These are phyloP conservation scores for Effrenium voratum DNA, from an alignment of 73 alveolate genomes.

Conservation along the genomic window DNA sequence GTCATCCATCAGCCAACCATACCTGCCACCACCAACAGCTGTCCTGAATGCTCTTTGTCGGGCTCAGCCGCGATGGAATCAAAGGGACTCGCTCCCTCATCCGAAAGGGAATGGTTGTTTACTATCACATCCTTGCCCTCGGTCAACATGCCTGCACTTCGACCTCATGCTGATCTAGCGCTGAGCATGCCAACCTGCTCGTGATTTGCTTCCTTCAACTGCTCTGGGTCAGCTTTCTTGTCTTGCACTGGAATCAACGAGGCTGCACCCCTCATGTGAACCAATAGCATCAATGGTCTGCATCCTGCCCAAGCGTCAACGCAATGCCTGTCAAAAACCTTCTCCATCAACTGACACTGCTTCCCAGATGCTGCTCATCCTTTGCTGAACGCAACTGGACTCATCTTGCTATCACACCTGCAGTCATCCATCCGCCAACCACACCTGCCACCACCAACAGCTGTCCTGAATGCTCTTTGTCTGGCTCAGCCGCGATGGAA, in stretches of 20 bases:
- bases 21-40: not conserved
- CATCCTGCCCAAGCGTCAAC: no score
- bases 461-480: no score
- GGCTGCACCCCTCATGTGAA: conserved; percentile 50
- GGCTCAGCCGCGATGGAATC: not conserved
- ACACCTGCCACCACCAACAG: no score
- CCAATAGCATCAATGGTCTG: conserved; percentile 26
- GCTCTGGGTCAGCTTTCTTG: not conserved
- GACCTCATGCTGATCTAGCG: not conserved
- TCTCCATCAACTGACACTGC: not conserved
- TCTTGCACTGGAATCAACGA: conserved; percentile 13
- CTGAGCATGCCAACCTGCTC: not conserved
- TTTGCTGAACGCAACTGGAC: not conserved
- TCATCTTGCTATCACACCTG: no score
- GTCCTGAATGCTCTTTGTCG: no score
- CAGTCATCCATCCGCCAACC: no score
- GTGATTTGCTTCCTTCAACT: no score
- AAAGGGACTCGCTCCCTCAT: not conserved
- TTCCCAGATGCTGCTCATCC: not conserved
- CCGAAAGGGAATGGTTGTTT: conserved; percentile 11
- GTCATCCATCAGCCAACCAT: no score
- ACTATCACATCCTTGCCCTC: not conserved
- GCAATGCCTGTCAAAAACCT: not conserved
- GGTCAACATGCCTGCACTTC: not conserved
- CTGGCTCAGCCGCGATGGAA: no score